A percentile compares a stretch with the other conserved stretches of the same genome.
Evolutionary conservation across 2,329 filamentous ascomycete species (phyloP).

Genomic region (Podosphaera aphanis): DNA sequence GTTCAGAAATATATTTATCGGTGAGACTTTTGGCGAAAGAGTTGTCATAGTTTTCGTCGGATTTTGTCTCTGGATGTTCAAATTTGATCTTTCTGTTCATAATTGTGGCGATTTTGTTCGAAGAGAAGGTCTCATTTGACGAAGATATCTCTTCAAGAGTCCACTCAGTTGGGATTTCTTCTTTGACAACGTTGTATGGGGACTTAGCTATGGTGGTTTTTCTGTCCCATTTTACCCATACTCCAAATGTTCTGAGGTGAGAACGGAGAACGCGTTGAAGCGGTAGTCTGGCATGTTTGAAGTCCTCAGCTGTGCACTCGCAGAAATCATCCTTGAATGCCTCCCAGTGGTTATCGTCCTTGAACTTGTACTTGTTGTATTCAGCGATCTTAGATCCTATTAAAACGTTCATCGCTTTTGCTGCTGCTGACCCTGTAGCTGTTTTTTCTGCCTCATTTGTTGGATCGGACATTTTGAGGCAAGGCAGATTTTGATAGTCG

Average conservation of each 20-base stretch:
- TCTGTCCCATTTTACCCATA: background rate
- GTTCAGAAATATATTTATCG: background rate
- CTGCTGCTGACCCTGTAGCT: background rate
- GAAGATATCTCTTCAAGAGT: background rate
- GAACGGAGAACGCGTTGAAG: background rate
- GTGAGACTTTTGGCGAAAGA: background rate
- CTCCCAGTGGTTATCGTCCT: background rate
- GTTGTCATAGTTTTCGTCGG: background rate
- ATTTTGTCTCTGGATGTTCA: background rate
- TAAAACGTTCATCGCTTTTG: constrained; percentile 1
- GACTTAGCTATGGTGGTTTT: constrained; percentile 1
- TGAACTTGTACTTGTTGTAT: background rate
- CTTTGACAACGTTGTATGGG: background rate
- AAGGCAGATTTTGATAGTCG: background rate
- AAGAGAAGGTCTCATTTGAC: constrained; percentile 1
- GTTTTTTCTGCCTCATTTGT: background rate
- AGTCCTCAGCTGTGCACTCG: background rate
- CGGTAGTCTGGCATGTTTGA: background rate
- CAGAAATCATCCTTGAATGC: background rate
- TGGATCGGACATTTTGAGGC: background rate
- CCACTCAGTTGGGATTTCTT: constrained; percentile 1
- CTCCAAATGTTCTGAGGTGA: background rate
- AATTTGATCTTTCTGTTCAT: background rate
- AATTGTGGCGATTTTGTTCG: background rate
- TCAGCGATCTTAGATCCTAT: background rate